Evolutionary conservation across 805 yeast genomes (phyloP).

Genomic region (Saccharomycopsis sp.): DNA sequence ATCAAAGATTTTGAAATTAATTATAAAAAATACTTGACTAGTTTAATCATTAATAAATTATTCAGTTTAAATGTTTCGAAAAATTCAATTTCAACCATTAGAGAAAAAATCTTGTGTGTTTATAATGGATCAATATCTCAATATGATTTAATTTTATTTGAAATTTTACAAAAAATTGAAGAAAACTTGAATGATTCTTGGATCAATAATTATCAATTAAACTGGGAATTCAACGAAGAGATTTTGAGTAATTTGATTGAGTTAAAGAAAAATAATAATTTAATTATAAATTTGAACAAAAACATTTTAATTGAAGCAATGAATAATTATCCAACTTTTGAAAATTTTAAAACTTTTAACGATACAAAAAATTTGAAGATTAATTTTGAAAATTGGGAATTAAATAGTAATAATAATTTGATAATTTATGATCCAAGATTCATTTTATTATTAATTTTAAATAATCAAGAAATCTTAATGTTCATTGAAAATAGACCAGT

Average conservation of each 20-base stretch:
- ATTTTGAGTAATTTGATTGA: not conserved
- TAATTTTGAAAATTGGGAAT: not conserved
- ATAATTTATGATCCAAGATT: constrained; percentile 60
- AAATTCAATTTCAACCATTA: constrained; percentile 37
- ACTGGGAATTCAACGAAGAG: constrained; percentile 44
- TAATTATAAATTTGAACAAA: constrained; percentile 42
- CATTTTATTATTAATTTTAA: constrained; percentile 46
- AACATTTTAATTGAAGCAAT: constrained; percentile 40
- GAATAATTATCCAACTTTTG: constrained; percentile 22
- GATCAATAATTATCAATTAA: constrained; percentile 41
- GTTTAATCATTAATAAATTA: constrained; percentile 39
- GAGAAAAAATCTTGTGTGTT: constrained; percentile 38
- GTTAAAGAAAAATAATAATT: not conserved
- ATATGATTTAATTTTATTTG: constrained; percentile 53
- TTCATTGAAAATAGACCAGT: constrained; percentile 10
- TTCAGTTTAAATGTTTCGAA: constrained; percentile 35
- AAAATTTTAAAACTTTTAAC: not conserved
- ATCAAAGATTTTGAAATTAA: constrained; percentile 21
- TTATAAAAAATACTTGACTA: constrained; percentile 30
- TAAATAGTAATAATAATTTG: not conserved
- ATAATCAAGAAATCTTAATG: constrained; percentile 52
- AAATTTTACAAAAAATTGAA: constrained; percentile 50
- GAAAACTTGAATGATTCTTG: constrained; percentile 42
- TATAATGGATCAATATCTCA: constrained; percentile 56
- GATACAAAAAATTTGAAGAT: not conserved